A percentile compares a stretch with the other conserved stretches of the same genome.
phyloP scores from a whole-genome alignment of 805 yeast genomes.

The Candida multigemmis region DNA sequence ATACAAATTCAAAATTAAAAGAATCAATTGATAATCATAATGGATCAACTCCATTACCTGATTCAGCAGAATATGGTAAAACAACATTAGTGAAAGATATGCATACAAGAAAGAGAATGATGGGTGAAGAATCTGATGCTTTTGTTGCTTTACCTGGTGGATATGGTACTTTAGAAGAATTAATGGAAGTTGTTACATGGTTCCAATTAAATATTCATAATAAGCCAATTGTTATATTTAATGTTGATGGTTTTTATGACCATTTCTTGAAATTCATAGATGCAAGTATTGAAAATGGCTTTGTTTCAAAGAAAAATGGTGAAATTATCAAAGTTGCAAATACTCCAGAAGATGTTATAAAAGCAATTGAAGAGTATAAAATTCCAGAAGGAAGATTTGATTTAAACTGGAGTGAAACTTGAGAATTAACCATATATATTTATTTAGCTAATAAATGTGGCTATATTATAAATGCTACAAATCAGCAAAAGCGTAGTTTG shows the following conservation, averaged over 20 bases:
- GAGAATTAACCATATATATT: too few species aligned
- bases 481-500: too few species aligned
- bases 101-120: slow-evolving; percentile 81
- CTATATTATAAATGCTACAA: too few species aligned
- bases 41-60: slow-evolving; percentile 60
- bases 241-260: slow-evolving; percentile 75
- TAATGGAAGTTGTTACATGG: slow-evolving; percentile 89
- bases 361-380: slow-evolving; percentile 48
- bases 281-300: slow-evolving; percentile 54
- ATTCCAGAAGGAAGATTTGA: slow-evolving; percentile 69
- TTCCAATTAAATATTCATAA: slow-evolving; percentile 78
- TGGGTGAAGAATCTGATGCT: slow-evolving; percentile 83
- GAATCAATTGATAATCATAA: slow-evolving; percentile 51
- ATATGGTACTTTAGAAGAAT: slow-evolving; percentile 81
- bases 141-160: slow-evolving; percentile 92
- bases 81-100: slow-evolving; percentile 78
- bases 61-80: slow-evolving; percentile 54
- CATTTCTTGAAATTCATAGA: slow-evolving; percentile 53
- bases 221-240: slow-evolving; percentile 72
- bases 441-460: too few species aligned
- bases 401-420: slow-evolving; percentile 46
- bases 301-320: slow-evolving; percentile 59
- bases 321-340: slow-evolving; percentile 61
- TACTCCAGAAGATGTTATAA: slow-evolving; percentile 60
- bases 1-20: slow-evolving; percentile 40